Conservation (phyloP, 1,139 yeast species). For the Kodamaea sp. region DNA sequence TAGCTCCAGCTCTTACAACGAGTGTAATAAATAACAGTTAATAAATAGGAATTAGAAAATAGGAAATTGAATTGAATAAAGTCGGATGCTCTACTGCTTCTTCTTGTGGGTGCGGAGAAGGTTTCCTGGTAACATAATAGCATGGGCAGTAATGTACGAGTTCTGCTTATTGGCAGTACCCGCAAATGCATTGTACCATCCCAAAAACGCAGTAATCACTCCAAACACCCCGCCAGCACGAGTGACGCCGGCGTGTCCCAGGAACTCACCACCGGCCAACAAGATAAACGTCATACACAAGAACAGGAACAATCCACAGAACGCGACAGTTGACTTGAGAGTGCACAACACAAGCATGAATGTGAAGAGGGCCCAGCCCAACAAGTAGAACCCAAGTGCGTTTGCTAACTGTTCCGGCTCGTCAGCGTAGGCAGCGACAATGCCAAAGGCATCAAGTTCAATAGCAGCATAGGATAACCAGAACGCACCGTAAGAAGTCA, state of each 20-base stretch:
- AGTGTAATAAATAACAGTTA: no score
- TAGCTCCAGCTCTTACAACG: no score
- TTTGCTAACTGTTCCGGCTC: constrained; percentile 44
- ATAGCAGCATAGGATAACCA: constrained; percentile 70
- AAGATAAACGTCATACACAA: constrained; percentile 58
- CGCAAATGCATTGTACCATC: constrained; percentile 57
- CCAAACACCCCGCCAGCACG: constrained; percentile 78
- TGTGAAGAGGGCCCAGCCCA: constrained; percentile 71
- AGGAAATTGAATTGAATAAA: no score
- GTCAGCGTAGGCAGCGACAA: constrained; percentile 48
- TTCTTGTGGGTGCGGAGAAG: constrained; percentile 2
- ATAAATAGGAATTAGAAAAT: no score
- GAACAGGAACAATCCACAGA: constrained; percentile 52
- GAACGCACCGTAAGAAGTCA: constrained; percentile 73
- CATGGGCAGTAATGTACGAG: constrained; percentile 36
- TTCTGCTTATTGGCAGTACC: constrained; percentile 41
- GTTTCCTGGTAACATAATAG: constrained; percentile 29
- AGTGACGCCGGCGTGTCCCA: constrained; percentile 43
- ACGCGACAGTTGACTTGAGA: constrained; percentile 64
- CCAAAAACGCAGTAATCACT: constrained; percentile 57
- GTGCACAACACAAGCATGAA: constrained; percentile 59
- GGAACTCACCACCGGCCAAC: constrained; percentile 57
- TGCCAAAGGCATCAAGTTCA: constrained; percentile 55
- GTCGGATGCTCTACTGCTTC: no score
- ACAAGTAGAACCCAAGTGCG: constrained; percentile 59